Base-by-base conservation (phyloP, 106 monocot genomes). In the Dioscorea alata region DNA sequence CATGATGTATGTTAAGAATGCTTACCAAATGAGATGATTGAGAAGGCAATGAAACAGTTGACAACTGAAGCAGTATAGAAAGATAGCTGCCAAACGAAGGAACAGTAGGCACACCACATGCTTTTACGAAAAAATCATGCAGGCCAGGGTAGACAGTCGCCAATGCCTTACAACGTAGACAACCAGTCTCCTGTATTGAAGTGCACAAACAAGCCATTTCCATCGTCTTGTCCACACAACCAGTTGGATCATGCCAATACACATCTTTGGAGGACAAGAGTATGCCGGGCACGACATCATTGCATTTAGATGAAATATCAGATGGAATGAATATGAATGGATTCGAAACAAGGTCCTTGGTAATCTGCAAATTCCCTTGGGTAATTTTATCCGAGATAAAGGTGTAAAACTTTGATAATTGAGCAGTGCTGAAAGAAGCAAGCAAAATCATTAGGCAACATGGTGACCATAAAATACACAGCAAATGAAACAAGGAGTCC, bases 191-290 rank as follows among this genome's bases (percentile, higher is more conserved):
- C 15, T 68, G 67, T 8, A 35, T 4, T 23, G 71, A 67, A 59
- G 66, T 57, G 63, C 62, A 42, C 1, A 57, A 16, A 66, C 21
- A 48, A 7, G 68, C 19, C 49, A 73, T 56, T 63, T 90, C 81
- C 73, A 83, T 80, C 49, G 69, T 73, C 72, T 75, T 71, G 33
- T 87, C 85, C 48, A 87, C 66, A 73, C 92, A 99, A 57, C 97
- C 92, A 76, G 92, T 83, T 54, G 97, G 90, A 61, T 99, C 97
- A 64, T 81, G 69, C 97, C 97, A 99, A 71, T 79, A 93, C 31
- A 85, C 79, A 48, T 93, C 77, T 76, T 75, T 80, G 7, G 89
- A 79, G 5, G 75, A 78, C 13, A 87, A 67, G 68, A 90, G 85
- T 35, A 63, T 66, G 52, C 97, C 97, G 61, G 79, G 73, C 48